Base-by-base conservation (phyloP, 768 basidiomycete species). In the Dioszegia hungarica region DNA sequence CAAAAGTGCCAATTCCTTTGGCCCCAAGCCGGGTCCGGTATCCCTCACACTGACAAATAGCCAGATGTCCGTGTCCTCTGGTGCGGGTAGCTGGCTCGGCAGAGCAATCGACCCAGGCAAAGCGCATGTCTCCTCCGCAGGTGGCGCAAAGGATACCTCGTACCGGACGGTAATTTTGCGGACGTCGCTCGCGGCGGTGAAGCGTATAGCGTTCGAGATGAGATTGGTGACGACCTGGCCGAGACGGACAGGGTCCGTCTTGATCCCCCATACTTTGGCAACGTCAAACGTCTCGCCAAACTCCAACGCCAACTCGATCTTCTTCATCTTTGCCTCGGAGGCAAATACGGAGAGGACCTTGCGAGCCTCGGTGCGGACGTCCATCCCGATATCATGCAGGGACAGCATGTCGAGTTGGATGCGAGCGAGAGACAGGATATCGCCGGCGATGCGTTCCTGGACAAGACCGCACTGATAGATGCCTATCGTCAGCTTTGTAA, bases 391-490 rank as follows among this genome's bases (percentile, higher is more conserved):
- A 9, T 70, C 65, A 56, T 64, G 63, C 5, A 75, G 59, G 3
- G 49, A 59, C 15, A 76, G 69, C 67, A 71, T 75, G 58, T 74
- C 72, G 5, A 79, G 62, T 47, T 78, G 78, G 41, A 79, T 76
- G 29, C 77, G 61, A 20, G 76, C 78, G 12, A 79, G 62, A 10
- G 78, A 77, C 12, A 79, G 68, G 2, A 79, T 74, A 54, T 79
- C 79, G 53, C 78, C 77, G 29, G 74, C 72, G 33, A 79, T 79
- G 22, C 76, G 60, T 38, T 77, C 75, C 61, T 78, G 78, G 6
- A 71, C 63, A 39, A 77, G 49, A n/a, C 74, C 75, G 68, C 77
- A 78, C 27, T 75, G 70, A 50, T 77, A 76, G 49, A 79, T 79
- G 33, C 77, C 68, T 65, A 41, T 2, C 47, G 5, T 69, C 29